These are phyloP conservation scores for Scleromitrula shiraiana DNA, from an alignment of 2,329 filamentous ascomycete species.

Conservation along the genomic window DNA sequence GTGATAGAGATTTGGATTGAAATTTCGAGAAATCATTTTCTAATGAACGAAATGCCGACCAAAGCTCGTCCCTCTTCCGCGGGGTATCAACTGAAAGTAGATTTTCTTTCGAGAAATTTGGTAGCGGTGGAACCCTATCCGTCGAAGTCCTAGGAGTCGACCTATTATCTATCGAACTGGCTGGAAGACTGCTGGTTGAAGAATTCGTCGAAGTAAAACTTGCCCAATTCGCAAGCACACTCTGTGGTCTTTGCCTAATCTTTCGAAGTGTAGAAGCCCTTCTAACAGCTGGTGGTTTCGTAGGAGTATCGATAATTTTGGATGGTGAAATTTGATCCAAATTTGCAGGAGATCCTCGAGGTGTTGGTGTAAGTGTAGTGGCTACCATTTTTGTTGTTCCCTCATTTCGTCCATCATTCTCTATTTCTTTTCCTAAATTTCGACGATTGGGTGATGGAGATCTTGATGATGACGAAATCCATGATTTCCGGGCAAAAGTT, in stretches of 20 bases:
- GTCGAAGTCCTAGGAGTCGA: conserved; percentile 36
- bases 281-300: conserved; percentile 13
- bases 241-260: conserved; percentile 24
- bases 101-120: conserved; percentile 33
- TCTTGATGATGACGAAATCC: conserved; percentile 37
- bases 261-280: conserved; percentile 20
- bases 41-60: conserved; percentile 58
- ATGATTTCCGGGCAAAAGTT: conserved; percentile 42
- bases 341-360: conserved; percentile 16
- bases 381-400: conserved; percentile 15
- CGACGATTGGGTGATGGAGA: conserved; percentile 37
- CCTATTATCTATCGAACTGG: conserved; percentile 39
- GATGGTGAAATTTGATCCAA: conserved; percentile 14
- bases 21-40: conserved; percentile 65
- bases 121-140: conserved; percentile 39
- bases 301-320: conserved; percentile 17
- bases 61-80: conserved; percentile 62
- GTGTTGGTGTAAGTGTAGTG: conserved; percentile 13
- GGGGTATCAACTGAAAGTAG: conserved; percentile 24
- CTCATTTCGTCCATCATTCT: conserved; percentile 15
- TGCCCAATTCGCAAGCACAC: conserved; percentile 25
- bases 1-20: conserved; percentile 56
- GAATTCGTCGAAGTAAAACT: conserved; percentile 27
- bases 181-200: conserved; percentile 31
- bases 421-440: conserved; percentile 14